phyloP scores from a whole-genome alignment of 2,329 filamentous ascomycete genomes.

The Westerdykella aurantiaca region DNA sequence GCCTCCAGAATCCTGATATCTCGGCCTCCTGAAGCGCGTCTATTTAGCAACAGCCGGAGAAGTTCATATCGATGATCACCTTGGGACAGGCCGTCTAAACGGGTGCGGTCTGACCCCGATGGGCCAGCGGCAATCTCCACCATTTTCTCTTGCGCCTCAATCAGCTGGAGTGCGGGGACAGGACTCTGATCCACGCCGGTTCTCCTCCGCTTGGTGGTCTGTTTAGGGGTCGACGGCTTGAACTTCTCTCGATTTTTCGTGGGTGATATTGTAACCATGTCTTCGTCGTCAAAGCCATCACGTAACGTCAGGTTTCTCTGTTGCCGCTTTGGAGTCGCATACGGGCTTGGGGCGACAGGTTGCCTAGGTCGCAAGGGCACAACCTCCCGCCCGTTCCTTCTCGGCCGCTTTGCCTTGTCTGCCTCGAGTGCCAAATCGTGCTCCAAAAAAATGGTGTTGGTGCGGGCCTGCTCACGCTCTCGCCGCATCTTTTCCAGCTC shows the following conservation, averaged over 20 bases:
- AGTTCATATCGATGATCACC: constrained; percentile 39
- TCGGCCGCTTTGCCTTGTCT: constrained; percentile 41
- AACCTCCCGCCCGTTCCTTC: constrained; percentile 9
- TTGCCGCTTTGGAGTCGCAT: constrained; percentile 56
- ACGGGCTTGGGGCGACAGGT: constrained; percentile 22
- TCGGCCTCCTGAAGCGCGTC: constrained; percentile 51
- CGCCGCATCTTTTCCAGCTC: constrained; percentile 60
- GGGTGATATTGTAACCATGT: constrained; percentile 52
- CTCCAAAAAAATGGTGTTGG: constrained; percentile 66
- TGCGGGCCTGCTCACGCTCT: constrained; percentile 59
- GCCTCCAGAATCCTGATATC: constrained; percentile 60
- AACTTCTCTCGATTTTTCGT: constrained; percentile 45
- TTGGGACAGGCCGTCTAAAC: constrained; percentile 36
- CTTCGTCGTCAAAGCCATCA: constrained; percentile 71
- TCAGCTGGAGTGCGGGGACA: constrained; percentile 52
- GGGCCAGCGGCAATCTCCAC: constrained; percentile 26
- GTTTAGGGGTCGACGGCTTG: constrained; percentile 56
- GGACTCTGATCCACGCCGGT: constrained; percentile 58
- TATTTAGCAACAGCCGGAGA: constrained; percentile 59
- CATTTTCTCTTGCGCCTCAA: constrained; percentile 36
- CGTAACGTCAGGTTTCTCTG: constrained; percentile 55
- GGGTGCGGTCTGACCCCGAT: constrained; percentile 16
- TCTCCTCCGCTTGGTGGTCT: constrained; percentile 63
- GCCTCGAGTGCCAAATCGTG: constrained; percentile 63
- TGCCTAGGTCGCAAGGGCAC: constrained; percentile 20